Conservation (phyloP, 78 protist genomes). For the Chrysochromulina tobinii region DNA sequence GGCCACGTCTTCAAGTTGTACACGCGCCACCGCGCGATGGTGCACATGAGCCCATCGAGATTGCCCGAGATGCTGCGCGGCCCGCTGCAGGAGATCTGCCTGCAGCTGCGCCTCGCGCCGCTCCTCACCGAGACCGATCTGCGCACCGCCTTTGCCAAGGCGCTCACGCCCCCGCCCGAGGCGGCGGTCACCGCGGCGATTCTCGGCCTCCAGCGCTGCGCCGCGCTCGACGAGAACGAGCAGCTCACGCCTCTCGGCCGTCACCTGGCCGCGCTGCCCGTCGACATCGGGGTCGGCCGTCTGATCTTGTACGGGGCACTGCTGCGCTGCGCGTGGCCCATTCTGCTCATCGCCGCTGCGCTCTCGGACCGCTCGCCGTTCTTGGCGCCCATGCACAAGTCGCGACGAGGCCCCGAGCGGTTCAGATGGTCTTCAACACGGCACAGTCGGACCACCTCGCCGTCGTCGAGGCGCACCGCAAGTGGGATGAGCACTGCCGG, state of each 20-base stretch:
- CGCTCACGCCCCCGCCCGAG: background rate
- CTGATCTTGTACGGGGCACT: slow-evolving; percentile 65
- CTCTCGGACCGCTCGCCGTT: slow-evolving; percentile 66
- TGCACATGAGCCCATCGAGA: slow-evolving; percentile 18
- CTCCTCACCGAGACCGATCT: background rate
- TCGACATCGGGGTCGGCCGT: slow-evolving; percentile 77
- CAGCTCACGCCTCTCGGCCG: slow-evolving; percentile 75
- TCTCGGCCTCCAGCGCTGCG: background rate
- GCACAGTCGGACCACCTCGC: background rate
- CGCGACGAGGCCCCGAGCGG: slow-evolving; percentile 40
- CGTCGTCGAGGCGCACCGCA: background rate
- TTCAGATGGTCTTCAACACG: background rate
- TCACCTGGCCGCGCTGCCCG: slow-evolving; percentile 83
- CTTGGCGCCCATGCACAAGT: slow-evolving; percentile 52
- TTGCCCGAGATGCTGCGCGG: slow-evolving; percentile 88
- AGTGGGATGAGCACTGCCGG: background rate
- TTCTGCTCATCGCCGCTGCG: slow-evolving; percentile 84
- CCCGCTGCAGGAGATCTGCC: slow-evolving; percentile 66
- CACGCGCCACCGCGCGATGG: background rate
- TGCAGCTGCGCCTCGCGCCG: slow-evolving; percentile 26
- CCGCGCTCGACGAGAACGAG: background rate
- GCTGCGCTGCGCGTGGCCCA: slow-evolving; percentile 72
- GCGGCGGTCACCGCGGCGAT: background rate
- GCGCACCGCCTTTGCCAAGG: background rate
- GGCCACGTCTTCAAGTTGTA: slow-evolving; percentile 54